Base-by-base conservation (phyloP, 345 rosid species). In the Laguncularia racemosa region DNA sequence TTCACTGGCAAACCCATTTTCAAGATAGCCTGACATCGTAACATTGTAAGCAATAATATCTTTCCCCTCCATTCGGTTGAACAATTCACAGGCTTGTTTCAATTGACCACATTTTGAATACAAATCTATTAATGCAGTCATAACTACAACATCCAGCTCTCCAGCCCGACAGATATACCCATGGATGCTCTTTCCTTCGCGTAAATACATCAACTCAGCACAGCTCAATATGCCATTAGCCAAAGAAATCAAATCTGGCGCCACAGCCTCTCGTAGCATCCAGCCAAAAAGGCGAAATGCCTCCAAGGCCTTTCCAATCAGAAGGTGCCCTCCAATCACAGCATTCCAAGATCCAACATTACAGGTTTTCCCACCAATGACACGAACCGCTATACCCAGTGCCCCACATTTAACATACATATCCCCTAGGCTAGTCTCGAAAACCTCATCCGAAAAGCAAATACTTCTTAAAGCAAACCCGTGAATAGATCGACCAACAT, bases 51-150 rank as follows among this genome's bases (percentile, higher is more conserved):
- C 64, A 58, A 68, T 48, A n/a, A 40, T 65, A 58, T 75, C 79
- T 57, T 46, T 67, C 17, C 40, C 61, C 55, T 58, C 73, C 48
- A 61, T 50, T 59, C 53, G 44, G 44, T 55, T 52, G 55, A 69
- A 73, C 55, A 73, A 43, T 44, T 59, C 53, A 53, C 63, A 65
- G 20, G 78, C 78, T 61, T 59, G 71, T 54, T 43, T 40, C 28
- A 69, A 38, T 18, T 55, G 53, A 15, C 62, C 66, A 67, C 68
- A 69, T 57, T 55, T 60, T 46, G 68, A 65, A 53, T 73, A 73
- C 78, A 74, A 61, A 59, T 74, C 75, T 20, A 74, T 50, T 43
- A 76, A 40, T 20, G 80, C 73, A 58, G 76, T 71, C 12, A 65
- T 44, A 40, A 61, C 60, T 19, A 71, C 69, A 47, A 61, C 18